Percentiles rank a stretch among this genome's conserved stretches.
Evolutionary conservation across 23 red algal species (phyloP).

Genomic region (Cyanidium caldarium): DNA sequence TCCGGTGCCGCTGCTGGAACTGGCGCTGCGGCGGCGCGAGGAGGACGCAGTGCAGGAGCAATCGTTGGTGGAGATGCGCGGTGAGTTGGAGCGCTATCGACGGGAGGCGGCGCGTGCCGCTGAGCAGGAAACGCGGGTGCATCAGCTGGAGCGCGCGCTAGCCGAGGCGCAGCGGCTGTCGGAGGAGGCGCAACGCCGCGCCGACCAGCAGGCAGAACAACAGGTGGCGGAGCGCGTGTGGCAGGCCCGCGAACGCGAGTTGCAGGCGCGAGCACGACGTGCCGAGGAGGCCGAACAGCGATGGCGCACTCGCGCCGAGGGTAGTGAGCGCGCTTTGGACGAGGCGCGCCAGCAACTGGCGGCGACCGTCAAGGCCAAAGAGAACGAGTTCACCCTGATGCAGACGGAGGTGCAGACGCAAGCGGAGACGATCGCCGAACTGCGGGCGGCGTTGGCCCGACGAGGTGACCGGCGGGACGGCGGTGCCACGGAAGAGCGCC

Average conservation of each 20-base stretch:
- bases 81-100: slow-evolving; percentile 27
- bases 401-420: neutral
- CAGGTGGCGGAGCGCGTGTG: slow-evolving; percentile 13
- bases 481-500: neutral
- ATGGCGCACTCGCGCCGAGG: neutral
- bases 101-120: slow-evolving; percentile 16
- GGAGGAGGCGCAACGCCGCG: no score
- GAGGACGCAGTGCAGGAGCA: slow-evolving; percentile 4
- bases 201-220: no score
- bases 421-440: neutral
- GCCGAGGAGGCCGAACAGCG: neutral
- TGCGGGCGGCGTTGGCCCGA: neutral
- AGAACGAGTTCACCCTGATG: neutral
- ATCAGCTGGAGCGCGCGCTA: slow-evolving; percentile 28
- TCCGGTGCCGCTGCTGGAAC: slow-evolving; percentile 19
- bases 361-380: slow-evolving; percentile 12
- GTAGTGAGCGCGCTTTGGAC: neutral
- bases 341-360: neutral
- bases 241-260: slow-evolving; percentile 7
- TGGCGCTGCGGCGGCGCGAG: slow-evolving; percentile 5
- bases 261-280: neutral
- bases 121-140: slow-evolving; percentile 30
- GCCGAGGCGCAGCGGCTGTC: slow-evolving; percentile 28
- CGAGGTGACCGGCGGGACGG: neutral
- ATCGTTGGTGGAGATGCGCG: slow-evolving; percentile 10